Base-by-base conservation (phyloP, 805 yeast species). In the Lachancea dasiensis region DNA sequence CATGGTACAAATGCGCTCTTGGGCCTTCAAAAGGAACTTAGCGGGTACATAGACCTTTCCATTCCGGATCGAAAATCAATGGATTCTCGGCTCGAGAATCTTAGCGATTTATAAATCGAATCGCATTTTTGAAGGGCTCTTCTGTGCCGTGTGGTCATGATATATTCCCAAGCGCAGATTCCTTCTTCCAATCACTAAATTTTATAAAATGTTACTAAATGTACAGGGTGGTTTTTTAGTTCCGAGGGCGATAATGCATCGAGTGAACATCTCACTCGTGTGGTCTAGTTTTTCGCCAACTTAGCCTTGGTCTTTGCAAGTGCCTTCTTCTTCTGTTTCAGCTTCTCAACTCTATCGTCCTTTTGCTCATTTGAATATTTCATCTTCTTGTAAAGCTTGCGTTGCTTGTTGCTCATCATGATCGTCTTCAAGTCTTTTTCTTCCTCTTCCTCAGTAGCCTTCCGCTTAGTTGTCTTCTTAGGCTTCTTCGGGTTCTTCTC, bases 391-490 rank as follows among this genome's bases (percentile, higher is more conserved):
- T 92, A 92, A 49, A 89, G 70, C 63, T 85, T 86, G 72, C 87
- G 84, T 68, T 90, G 95, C 65, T 90, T 92, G 69, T 87, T 87
- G 52, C 90, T 75, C 98, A 92, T 90, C 98, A 92, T 90, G 57
- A 87, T 86, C 80, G 79, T 79, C 70, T 85, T 85, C 69, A 90
- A 76, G 49, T 89, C 92, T 68, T 86, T 85, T 61, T 87, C 97
- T 67, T 77, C 82, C 33, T 75, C 75, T 44, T 69, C 74, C 47
- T 71, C 73, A 42, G 71, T 60, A 34, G 61, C 62, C 18, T 62
- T 53, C 47, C 63, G 63, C 45, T 64, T 63, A 55, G 59, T 64
- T 39, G 51, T 51, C 38, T 54, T 54, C 52, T 54, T 67, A 46
- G 58, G 60, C 58, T 63, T 63, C 50, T 60, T 46, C 15, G 8